Evolutionary conservation across 2,329 filamentous ascomycete genomes (phyloP), one percentile per base, ranked within the genome.

Genomic region (Fusarium zealandicum): DNA sequence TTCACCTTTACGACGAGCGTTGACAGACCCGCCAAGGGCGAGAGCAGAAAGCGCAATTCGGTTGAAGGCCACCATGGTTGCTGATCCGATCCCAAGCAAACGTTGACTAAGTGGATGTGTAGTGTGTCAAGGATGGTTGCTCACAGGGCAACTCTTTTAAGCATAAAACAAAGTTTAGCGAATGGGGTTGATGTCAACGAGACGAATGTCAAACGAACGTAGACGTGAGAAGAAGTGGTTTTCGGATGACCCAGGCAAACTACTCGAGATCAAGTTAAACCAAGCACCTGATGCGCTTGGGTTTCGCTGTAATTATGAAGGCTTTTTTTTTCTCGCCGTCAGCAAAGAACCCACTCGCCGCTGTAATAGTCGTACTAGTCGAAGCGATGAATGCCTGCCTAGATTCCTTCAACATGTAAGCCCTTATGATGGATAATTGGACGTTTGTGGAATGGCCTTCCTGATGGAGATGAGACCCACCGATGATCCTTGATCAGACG

Each of bases 51-150:
- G 32, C 31, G 46, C 51, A 27, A 63, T 14, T n/a, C 30, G 51
- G 14, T 48, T 54, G n/a, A 63, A 27, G 11, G 45, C 40, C 27
- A 65, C 54, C 64, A 67, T 67, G 51, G 10, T 55, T 27, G 28
- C 8, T 13, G 33, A 43, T 47, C 4, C 16, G 16, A 25, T n/a
- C 14, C 20, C 6, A 14, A 37, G 12, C 35, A 30, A 35, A 41
- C 32, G 30, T 14, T 12, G 9, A 35, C 4, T 25, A 14, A 33
- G 16, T 47, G 27, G 17, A 42, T 20, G 16, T 37, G 32, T 40
- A 18, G n/a, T 20, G 45, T 13, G 28, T 31, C 5, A 31, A 6
- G 16, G 36, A 14, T 18, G 14, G 27, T 31, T 39, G 41, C 13
- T 32, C 31, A 20, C 5, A 28, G 45, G 20, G 33, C 14, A 30